These are phyloP conservation scores for Gentiana straminea DNA, from an alignment of 257 asterid genomes.

Conservation along the genomic window DNA sequence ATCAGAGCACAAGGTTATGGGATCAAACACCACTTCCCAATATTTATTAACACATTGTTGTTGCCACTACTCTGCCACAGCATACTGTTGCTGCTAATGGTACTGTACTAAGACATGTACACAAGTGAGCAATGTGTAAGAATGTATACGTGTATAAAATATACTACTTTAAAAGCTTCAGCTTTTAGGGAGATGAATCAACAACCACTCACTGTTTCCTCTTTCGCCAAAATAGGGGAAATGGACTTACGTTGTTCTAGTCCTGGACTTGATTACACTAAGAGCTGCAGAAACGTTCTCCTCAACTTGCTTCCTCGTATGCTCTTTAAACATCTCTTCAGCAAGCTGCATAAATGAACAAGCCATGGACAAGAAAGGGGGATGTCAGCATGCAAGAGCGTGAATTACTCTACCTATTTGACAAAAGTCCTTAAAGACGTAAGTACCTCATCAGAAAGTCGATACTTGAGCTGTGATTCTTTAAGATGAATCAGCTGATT, in stretches of 20 bases:
- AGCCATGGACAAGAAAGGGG: neutral
- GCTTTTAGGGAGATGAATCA: too few relatives aligned
- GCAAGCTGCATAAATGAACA: conserved; percentile 52
- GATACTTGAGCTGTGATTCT: conserved; percentile 76
- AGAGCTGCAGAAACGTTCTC: conserved; percentile 63
- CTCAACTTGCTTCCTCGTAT: conserved; percentile 79
- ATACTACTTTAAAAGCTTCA: too few relatives aligned
- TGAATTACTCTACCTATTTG: neutral
- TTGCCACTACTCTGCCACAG: neutral
- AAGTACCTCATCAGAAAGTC: conserved; percentile 74
- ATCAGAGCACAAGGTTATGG: too few relatives aligned
- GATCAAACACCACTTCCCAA: too few relatives aligned
- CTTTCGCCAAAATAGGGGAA: neutral
- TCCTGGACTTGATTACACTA: conserved; percentile 60
- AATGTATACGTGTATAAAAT: too few relatives aligned
- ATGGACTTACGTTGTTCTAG: conserved; percentile 46
- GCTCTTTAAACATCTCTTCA: conserved; percentile 84
- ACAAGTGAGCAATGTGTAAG: too few relatives aligned
- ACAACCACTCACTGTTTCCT: neutral
- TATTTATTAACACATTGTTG: too few relatives aligned
- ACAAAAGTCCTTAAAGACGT: neutral
- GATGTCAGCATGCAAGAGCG: neutral
- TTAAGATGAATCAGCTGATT: conserved; percentile 67
- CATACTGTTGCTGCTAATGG: neutral
- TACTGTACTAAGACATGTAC: too few relatives aligned